Base-by-base conservation (phyloP, 176 grass and related monocot genomes). In the Luzula sylvatica region DNA sequence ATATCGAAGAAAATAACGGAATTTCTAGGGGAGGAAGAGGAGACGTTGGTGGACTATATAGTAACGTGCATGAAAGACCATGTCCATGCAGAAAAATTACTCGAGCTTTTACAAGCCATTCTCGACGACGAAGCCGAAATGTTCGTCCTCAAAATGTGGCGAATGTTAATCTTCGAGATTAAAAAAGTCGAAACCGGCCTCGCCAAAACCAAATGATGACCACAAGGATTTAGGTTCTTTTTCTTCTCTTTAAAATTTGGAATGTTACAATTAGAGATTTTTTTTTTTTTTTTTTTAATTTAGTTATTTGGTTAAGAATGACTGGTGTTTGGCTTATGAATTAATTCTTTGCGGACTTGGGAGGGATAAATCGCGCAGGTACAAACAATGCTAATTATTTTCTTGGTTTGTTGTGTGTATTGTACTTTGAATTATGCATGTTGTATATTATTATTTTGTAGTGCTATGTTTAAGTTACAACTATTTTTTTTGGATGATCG, bases 81-180 rank as follows among this genome's bases (percentile, higher is more conserved):
- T 43, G 78, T 98, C 4, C 74, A 86, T 39, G 93, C 93, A 22
- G 76, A 78, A 16, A 86, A 89, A 58, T 86, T 98, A 85, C 48
- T 98, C 50, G 86, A 98, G 50, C 82, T 98, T 44, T 75, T 98
- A 19, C 78, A 86, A 52, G 78, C 93, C 8, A 98, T 98, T 56
- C 68, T 90, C 27, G 93, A 90, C 32, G 81, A 86, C 38, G 93
- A 98, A 65, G 86, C 93, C 7, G 93, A 98, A 70, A 98, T 98
- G 86, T 98, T 90, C 77, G 93, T 98, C 3, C 93, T 98, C 64
- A 92, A 92, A 61, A 98, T 98, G 82, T 92, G 93, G 93, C 84
- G 93, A 58, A 92, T 98, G 93, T 65, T 98, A 42, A 98, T 98
- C 67, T 98, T 98, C 72, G 93, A 98, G 63, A 92, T 98, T 27